Evolutionary conservation across 2,329 filamentous ascomycete genomes (phyloP), one percentile per base, ranked within the genome.

Genomic region (Trichophyton mentagrophytes): DNA sequence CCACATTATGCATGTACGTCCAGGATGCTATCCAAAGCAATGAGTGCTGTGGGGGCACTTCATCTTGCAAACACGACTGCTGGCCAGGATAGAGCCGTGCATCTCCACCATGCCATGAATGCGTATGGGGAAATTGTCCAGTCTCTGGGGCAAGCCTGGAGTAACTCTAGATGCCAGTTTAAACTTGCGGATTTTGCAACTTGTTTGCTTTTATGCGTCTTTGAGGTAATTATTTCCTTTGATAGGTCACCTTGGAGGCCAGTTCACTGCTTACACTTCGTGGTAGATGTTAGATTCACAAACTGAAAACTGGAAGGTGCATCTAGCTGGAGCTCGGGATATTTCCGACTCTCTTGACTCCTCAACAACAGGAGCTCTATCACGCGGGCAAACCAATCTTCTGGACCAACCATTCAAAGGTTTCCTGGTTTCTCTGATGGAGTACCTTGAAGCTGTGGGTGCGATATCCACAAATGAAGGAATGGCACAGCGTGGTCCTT

Each of bases 31-130:
- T 66, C 68, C 17, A 69, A 67, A 58, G 71, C 72, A 15, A 75
- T 75, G 73, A 69, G 74, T 61, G 73, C 73, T 17, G 63, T 75
- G 27, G 73, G 73, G 8, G 73, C 73, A 30, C 69, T 75, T 59
- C 73, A 75, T 61, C 66, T 74, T n/a, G 71, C 73, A n/a, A 73
- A 73, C 44, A 72, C 73, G 1, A 71, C 72, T 1, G 61, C 62
- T 1, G 69, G 69, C 0, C 65, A 66, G 13, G 65, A 73, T 47
- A 70, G 69, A 38, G 69, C 69, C 57, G 61, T 64, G 6, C 72
- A 75, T 64, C 70, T 73, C 40, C 70, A 73, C 51, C 67, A 73
- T 33, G 73, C 73, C 3, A 72, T 75, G 69, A 67, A 68, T 13
- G 71, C 72, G 59, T 75, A 75, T 56, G 72, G 71, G 2, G 67